phyloP scores from a whole-genome alignment of 371 early-diverging fungal genomes.

The Rhizopus arrhizus region DNA sequence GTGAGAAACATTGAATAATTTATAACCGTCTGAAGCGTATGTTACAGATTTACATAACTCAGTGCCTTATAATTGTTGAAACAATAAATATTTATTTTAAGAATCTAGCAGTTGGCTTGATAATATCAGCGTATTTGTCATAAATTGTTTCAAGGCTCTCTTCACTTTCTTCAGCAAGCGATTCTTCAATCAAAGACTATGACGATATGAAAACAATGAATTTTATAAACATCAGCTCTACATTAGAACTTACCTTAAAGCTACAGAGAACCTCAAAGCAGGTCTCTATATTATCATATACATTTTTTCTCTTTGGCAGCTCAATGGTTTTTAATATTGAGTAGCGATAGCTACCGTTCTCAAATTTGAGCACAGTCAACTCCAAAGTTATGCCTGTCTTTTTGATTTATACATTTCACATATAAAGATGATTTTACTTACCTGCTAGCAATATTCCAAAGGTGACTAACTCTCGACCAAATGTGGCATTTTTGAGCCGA shows the following conservation, averaged over 20 bases:
- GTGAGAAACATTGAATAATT: too few relatives aligned
- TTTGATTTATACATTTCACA: not conserved
- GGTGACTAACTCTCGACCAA: not conserved
- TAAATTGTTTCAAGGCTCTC: not conserved
- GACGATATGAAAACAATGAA: not conserved
- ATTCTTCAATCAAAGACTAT: not conserved
- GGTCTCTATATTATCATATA: not conserved
- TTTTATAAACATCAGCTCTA: not conserved
- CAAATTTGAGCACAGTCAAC: conserved; percentile 2
- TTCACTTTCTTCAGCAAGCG: not conserved
- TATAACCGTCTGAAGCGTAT: too few relatives aligned
- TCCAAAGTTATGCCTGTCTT: not conserved
- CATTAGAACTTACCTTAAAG: conserved; percentile 7
- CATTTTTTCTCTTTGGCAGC: not conserved
- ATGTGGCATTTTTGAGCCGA: not conserved
- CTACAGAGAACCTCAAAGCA: not conserved
- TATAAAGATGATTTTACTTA: not conserved
- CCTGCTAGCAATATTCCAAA: conserved; percentile 6
- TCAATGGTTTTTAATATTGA: not conserved
- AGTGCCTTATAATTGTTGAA: too few relatives aligned
- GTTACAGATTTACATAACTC: too few relatives aligned
- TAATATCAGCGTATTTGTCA: not conserved
- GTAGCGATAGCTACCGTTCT: not conserved
- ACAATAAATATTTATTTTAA: not conserved
- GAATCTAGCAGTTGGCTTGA: conserved; percentile 3